Evolutionary conservation across 257 asterid genomes (phyloP).

Genomic region (Fraxinus cuspidata): DNA sequence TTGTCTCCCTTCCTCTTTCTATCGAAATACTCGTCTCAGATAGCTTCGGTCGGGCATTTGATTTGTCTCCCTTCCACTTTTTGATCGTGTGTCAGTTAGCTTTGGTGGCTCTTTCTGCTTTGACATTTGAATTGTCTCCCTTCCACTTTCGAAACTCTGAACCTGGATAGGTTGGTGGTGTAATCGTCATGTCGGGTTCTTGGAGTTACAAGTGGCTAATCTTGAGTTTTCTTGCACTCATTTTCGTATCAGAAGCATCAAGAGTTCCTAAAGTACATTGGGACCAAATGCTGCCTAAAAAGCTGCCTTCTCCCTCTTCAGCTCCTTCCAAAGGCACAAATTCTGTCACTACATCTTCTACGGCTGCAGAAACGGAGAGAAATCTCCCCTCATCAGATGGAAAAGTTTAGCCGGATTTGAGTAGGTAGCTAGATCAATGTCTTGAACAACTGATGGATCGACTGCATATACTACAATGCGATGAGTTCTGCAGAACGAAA

Average conservation of each 20-base stretch:
- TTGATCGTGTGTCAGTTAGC: too few species aligned
- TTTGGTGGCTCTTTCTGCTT: too few species aligned
- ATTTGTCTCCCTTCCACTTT: too few species aligned
- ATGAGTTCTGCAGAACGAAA: background rate
- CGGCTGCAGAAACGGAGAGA: constrained; percentile 37
- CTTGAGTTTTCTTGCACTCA: constrained; percentile 50
- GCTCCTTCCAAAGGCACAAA: constrained; percentile 84
- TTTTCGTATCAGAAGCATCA: constrained; percentile 62
- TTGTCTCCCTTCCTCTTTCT: background rate
- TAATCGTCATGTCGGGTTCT: constrained; percentile 51
- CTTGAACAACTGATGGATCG: constrained; percentile 1
- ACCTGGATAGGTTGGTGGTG: constrained; percentile 8
- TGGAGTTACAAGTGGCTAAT: constrained; percentile 47
- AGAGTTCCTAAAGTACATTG: constrained; percentile 63
- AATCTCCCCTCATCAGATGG: constrained; percentile 52
- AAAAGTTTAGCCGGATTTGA: constrained; percentile 43
- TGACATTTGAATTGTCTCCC: too few species aligned
- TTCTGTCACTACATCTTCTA: constrained; percentile 42
- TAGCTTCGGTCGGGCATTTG: background rate
- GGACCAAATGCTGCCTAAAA: constrained; percentile 93
- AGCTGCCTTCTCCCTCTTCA: constrained; percentile 73
- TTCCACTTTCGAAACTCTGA: background rate
- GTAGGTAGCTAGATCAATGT: constrained; percentile 15
- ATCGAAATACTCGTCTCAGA: background rate
- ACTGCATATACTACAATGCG: background rate